Percentiles rank a stretch among this genome's conserved stretches.
Evolutionary conservation across 805 yeast species (phyloP).

Genomic region (Yarrowia yakushimensis): DNA sequence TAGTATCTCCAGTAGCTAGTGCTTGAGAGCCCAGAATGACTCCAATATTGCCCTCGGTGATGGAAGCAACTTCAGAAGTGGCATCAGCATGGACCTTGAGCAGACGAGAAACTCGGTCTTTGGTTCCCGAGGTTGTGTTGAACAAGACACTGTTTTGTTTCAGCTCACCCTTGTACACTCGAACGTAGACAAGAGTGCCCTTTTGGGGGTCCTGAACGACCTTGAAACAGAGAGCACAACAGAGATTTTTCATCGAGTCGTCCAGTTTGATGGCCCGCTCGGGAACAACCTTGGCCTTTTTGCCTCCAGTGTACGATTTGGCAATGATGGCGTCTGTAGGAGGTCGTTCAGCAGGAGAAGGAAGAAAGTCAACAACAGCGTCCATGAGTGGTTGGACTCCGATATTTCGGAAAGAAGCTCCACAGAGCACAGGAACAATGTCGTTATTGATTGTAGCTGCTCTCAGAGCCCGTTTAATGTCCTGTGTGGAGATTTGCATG

Average conservation of each 20-base stretch:
- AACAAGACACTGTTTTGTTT: slow-evolving; percentile 57
- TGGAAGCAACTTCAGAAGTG: slow-evolving; percentile 63
- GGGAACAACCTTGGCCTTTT: neutral
- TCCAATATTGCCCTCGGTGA: slow-evolving; percentile 83
- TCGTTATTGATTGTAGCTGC: slow-evolving; percentile 55
- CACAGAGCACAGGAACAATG: slow-evolving; percentile 82
- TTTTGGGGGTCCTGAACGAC: slow-evolving; percentile 76
- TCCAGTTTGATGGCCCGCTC: neutral
- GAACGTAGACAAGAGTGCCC: slow-evolving; percentile 77
- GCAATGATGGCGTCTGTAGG: slow-evolving; percentile 48
- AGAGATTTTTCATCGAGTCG: slow-evolving; percentile 46
- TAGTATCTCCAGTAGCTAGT: slow-evolving; percentile 86
- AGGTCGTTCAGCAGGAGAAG: slow-evolving; percentile 68
- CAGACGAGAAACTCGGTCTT: slow-evolving; percentile 62
- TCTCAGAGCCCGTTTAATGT: slow-evolving; percentile 60
- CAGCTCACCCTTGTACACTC: slow-evolving; percentile 83
- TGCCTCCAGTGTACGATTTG: slow-evolving; percentile 24
- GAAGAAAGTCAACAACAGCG: slow-evolving; percentile 71
- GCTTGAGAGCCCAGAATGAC: slow-evolving; percentile 73
- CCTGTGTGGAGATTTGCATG: slow-evolving; percentile 52
- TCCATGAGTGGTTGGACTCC: slow-evolving; percentile 95
- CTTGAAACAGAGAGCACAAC: slow-evolving; percentile 85
- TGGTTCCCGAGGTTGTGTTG: slow-evolving; percentile 67
- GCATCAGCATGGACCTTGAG: slow-evolving; percentile 84
- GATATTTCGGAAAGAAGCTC: slow-evolving; percentile 85